Evolutionary conservation across 768 basidiomycete species (phyloP), one percentile per base, ranked within the genome.

Genomic region (Mycena vitilis): DNA sequence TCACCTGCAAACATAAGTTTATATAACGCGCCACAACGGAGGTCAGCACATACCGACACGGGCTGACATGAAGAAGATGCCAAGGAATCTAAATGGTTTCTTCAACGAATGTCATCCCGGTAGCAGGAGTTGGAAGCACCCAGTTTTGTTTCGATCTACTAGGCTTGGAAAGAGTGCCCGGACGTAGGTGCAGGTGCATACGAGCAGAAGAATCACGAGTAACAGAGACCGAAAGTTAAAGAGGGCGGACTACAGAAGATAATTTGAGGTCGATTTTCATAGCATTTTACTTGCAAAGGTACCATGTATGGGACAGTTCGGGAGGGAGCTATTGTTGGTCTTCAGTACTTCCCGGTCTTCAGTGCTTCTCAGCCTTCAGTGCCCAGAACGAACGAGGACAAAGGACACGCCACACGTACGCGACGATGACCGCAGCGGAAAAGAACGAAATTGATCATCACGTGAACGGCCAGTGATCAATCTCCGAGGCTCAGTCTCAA

Each of bases 221-320:
- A 99, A 87, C 22, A 99, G 87, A 0, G 96, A 95, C 80, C 97
- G 92, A 77, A 99, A 99, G 82, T 98, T 97, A 90, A 99, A 98
- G 25, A 99, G 87, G 2, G 98, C 98, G 36, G 97, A 96, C 86
- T 86, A 59, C 5, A 47, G 61, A 25, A 34, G 52, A 44, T 23
- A n/a, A 42, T 34, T 37, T 22, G 40, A 57, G 69, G 49, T 58
- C 55, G 42, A 48, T 18, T 40, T 22, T 0, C 30, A 30, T 30
- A 30, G 30, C 30, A 30, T 30, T 30, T 30, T n/a, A 44, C 23
- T 44, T 40, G n/a, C 22, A n/a, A 25, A 36, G 45, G 44, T 63
- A 64, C 66, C 66, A 68, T 69, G 47, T 8, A 18, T n/a, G 42
- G 5, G 22, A n/a, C n/a, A 11, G 18, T 10, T 9, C 23, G 23